Conservation (phyloP, 2,329 filamentous ascomycete species). For the Fusarium sambucinum region DNA sequence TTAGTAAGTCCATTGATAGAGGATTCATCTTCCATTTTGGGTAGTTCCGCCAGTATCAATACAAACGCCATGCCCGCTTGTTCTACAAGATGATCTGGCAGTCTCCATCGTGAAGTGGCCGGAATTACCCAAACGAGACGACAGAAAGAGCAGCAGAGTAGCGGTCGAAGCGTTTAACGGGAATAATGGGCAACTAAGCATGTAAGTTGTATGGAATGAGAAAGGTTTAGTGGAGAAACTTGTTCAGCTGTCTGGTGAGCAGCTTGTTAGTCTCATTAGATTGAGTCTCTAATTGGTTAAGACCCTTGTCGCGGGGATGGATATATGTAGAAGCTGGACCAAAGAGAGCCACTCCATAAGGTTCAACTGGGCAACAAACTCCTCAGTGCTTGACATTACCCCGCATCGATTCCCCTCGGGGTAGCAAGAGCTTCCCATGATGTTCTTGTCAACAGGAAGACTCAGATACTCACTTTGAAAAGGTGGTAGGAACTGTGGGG, state of each 20-base stretch:
- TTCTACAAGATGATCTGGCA: slow-evolving; percentile 28
- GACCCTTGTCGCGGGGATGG: slow-evolving; percentile 6
- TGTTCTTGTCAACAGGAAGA: neutral
- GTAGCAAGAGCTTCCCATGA: neutral
- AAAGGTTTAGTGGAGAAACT: slow-evolving; percentile 31
- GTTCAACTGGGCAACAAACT: slow-evolving; percentile 2
- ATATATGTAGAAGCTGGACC: neutral
- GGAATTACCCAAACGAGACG: slow-evolving; percentile 24
- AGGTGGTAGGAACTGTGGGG: neutral
- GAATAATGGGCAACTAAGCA: slow-evolving; percentile 9
- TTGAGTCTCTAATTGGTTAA: slow-evolving; percentile 26
- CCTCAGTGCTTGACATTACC: slow-evolving; percentile 1
- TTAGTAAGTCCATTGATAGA: neutral
- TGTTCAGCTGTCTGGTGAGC: slow-evolving; percentile 6
- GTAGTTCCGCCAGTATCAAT: slow-evolving; percentile 8
- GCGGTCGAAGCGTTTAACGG: slow-evolving; percentile 25
- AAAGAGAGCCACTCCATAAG: slow-evolving; percentile 13
- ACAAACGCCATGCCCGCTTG: slow-evolving; percentile 5
- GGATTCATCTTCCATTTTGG: neutral
- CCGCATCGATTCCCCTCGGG: slow-evolving; percentile 9
- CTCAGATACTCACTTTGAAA: neutral
- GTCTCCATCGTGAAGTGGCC: slow-evolving; percentile 39
- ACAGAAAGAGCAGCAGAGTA: slow-evolving; percentile 8
- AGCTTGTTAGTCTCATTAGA: slow-evolving; percentile 4
- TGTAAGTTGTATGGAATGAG: slow-evolving; percentile 23